Base-by-base conservation (phyloP, 306 rosid genomes). In the Hippophae tibetana region DNA sequence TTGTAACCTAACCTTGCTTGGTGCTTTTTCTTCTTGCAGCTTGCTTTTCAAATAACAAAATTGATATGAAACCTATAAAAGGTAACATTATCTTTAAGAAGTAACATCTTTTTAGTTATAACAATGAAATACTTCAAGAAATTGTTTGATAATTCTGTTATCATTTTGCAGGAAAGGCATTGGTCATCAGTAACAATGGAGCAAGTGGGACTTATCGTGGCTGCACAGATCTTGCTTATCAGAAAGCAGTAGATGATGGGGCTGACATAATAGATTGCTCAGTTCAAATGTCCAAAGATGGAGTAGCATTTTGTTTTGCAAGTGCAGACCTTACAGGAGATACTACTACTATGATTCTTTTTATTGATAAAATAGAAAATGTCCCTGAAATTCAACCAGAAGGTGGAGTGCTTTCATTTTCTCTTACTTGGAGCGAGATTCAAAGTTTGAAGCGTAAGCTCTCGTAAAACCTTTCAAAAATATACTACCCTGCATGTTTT, bases 251-350 rank as follows among this genome's bases (percentile, higher is more conserved):
- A 68, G 74, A 72, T 10, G 94, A 86, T 13, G 97, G 95, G 0
- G 79, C 85, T 0, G 97, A 93, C 71, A 72, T 93, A n/a, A 88
- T 93, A 53, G 99, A 88, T 78, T 88, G 97, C 78, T 63, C 94
- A 7, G 95, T 93, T 58, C 95, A 93, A 76, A 69, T 93, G 78
- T 76, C 97, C 46, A 86, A 85, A 70, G 99, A 93, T 53, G 90
- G 89, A 44, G 79, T 80, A 52, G 77, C 95, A 52, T 88, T 93
- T 79, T 93, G 99, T 70, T 69, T 80, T 50, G 63, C 69, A 38
- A 5, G 45, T 0, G 43, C 72, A 7, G 95, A 86, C 73, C 82
- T 88, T 42, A 61, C 58, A 6, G n/a, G 41, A 44, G 68, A 64
- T 46, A 88, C 86, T n/a, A 80, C 69, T 7, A 90, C 79, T 9